Conservation (phyloP, 768 basidiomycete genomes). For the Crepidotus variabilis region DNA sequence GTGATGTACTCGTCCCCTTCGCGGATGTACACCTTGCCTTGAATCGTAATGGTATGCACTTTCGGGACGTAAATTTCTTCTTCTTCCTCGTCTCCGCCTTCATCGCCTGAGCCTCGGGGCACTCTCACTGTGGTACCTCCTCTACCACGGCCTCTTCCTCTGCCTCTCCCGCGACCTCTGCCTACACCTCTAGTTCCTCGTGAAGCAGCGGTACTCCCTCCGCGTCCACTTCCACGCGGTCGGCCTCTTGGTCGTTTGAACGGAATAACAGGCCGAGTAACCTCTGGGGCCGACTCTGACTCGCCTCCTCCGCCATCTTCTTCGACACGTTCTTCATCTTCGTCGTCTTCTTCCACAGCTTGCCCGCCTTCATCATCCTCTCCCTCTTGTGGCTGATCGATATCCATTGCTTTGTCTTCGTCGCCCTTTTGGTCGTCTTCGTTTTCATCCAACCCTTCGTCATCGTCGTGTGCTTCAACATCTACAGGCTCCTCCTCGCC, state of each 20-base stretch:
- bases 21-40: conserved; percentile 71
- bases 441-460: conserved; percentile 28
- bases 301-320: conserved; percentile 17
- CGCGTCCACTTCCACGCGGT: conserved; percentile 33
- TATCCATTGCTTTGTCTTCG: conserved; percentile 20
- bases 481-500: conserved; percentile 29
- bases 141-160: conserved; percentile 34
- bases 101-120: conserved; percentile 31
- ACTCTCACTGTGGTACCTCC: conserved; percentile 18
- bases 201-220: conserved; percentile 8
- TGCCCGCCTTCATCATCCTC: conserved; percentile 32
- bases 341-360: conserved; percentile 32
- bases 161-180: conserved; percentile 29
- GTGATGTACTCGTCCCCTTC: conserved; percentile 89
- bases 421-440: conserved; percentile 15
- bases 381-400: conserved; percentile 30
- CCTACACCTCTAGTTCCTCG: conserved; percentile 9
- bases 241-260: conserved; percentile 32
- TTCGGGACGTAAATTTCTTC: conserved; percentile 43
- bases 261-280: conserved; percentile 14
- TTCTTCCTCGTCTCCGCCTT: conserved; percentile 21
- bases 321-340: conserved; percentile 28
- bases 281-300: conserved; percentile 18
- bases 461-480: conserved; percentile 27
- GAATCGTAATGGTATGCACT: conserved; percentile 73